Conservation (phyloP, 2,329 filamentous ascomycete genomes). For the Trichothecium sympodiale region DNA sequence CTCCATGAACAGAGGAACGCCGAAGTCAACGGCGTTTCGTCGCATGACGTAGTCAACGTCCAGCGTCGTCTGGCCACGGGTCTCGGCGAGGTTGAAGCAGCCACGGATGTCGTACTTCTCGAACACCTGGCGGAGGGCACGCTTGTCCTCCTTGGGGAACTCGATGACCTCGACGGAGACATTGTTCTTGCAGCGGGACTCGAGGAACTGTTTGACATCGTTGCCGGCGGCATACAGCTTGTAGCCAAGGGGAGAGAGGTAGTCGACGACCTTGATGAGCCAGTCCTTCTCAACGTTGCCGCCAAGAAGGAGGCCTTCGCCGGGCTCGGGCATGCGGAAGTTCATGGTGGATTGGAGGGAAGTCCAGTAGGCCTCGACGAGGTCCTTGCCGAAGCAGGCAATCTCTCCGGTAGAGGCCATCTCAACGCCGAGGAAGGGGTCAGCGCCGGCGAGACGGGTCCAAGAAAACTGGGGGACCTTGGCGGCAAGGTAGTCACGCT, state of each 20-base stretch:
- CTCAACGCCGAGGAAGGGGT: slow-evolving; percentile 95
- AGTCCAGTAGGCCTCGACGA: slow-evolving; percentile 96
- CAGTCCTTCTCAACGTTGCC: slow-evolving; percentile 64
- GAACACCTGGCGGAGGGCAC: slow-evolving; percentile 87
- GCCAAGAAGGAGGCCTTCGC: slow-evolving; percentile 90
- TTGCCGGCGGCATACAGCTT: slow-evolving; percentile 82
- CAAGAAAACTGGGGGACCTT: slow-evolving; percentile 99
- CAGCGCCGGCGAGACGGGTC: slow-evolving; percentile 93
- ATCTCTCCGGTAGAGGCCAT: slow-evolving; percentile 97
- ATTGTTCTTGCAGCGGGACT: slow-evolving; percentile 55
- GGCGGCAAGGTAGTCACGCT: slow-evolving; percentile 87
- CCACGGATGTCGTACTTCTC: slow-evolving; percentile 93
- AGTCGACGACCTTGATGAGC: slow-evolving; percentile 73
- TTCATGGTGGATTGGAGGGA: slow-evolving; percentile 97
- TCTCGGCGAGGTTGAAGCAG: slow-evolving; percentile 86
- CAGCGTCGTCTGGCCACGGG: slow-evolving; percentile 68
- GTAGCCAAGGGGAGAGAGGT: slow-evolving; percentile 81
- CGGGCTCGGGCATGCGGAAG: slow-evolving; percentile 91
- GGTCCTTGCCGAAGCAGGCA: slow-evolving; percentile 93
- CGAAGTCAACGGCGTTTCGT: slow-evolving; percentile 95
- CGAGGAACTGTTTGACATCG: slow-evolving; percentile 73
- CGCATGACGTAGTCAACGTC: slow-evolving; percentile 99
- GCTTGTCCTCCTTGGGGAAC: slow-evolving; percentile 94
- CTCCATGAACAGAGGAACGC: slow-evolving; percentile 96
- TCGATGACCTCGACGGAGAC: slow-evolving; percentile 81